A percentile compares a stretch with the other conserved stretches of the same genome.
Conservation (phyloP, 371 early-diverging fungal genomes). For the Lichtheimia ramosa region DNA sequence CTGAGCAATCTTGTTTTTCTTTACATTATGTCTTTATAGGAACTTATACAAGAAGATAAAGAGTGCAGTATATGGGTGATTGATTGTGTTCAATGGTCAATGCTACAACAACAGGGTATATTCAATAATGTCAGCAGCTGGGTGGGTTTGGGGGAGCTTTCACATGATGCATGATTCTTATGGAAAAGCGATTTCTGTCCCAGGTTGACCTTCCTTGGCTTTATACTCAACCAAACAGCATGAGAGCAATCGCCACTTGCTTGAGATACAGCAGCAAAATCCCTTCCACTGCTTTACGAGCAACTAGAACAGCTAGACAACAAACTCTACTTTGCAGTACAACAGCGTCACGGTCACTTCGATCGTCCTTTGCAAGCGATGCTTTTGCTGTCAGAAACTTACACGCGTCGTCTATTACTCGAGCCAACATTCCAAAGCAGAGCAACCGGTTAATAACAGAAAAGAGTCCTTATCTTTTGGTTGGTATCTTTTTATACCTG, state of each 20-base stretch:
- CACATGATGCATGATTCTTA: too few relatives aligned
- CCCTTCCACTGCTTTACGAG: background rate
- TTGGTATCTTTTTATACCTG: background rate
- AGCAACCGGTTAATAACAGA: constrained; percentile 7
- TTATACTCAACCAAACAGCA: background rate
- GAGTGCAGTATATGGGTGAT: too few relatives aligned
- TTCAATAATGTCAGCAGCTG: too few relatives aligned
- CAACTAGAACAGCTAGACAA: background rate
- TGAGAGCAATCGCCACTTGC: constrained; percentile 4
- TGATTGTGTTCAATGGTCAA: too few relatives aligned
- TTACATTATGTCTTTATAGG: too few relatives aligned
- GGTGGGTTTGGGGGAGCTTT: too few relatives aligned
- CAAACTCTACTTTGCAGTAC: background rate
- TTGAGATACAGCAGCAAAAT: background rate
- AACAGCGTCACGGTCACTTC: background rate
- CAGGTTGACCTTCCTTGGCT: too few relatives aligned
- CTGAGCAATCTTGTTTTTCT: too few relatives aligned
- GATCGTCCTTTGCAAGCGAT: background rate
- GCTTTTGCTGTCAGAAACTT: background rate
- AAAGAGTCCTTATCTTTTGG: constrained; percentile 16
- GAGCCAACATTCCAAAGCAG: constrained; percentile 1
- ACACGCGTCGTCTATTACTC: background rate
- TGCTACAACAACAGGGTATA: too few relatives aligned
- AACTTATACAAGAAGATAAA: too few relatives aligned
- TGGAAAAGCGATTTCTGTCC: too few relatives aligned